Conservation (phyloP, 2,329 filamentous ascomycete species). For the Fusarium brevicatenulatum region DNA sequence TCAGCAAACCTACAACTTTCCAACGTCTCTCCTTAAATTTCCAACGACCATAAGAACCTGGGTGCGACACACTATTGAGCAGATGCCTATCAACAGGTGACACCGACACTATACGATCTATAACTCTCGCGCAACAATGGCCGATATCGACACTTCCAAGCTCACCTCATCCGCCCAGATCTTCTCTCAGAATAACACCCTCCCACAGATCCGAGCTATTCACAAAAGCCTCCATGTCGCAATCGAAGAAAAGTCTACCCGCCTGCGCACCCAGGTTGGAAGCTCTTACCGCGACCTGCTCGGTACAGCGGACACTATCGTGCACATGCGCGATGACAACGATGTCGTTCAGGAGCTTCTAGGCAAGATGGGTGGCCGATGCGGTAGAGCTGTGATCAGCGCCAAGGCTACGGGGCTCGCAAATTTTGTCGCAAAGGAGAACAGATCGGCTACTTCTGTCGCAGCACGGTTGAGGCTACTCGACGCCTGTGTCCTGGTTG, state of each 20-base stretch:
- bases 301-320: constrained; percentile 92
- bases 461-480: constrained; percentile 61
- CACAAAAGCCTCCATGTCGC: constrained; percentile 68
- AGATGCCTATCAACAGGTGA: constrained; percentile 23
- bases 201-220: constrained; percentile 71
- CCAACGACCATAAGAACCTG: constrained; percentile 2
- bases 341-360: constrained; percentile 77
- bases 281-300: constrained; percentile 86
- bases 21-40: constrained; percentile 12
- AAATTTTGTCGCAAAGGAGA: constrained; percentile 53
- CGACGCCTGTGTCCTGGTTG: constrained; percentile 61
- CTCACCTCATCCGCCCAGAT: constrained; percentile 63
- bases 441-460: constrained; percentile 43
- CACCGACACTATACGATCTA: background rate
- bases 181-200: constrained; percentile 65
- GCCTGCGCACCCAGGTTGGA: constrained; percentile 72
- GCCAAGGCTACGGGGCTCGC: constrained; percentile 70
- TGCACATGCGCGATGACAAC: constrained; percentile 86
- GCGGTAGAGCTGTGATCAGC: constrained; percentile 77
- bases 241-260: constrained; percentile 70
- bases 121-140: constrained; percentile 46
- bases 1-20: background rate
- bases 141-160: constrained; percentile 58
- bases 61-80: background rate
- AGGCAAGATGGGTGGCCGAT: constrained; percentile 76